Evolutionary conservation across 2,329 filamentous ascomycete genomes (phyloP), one percentile per base, ranked within the genome.

Genomic region (Verticillium nubilum): DNA sequence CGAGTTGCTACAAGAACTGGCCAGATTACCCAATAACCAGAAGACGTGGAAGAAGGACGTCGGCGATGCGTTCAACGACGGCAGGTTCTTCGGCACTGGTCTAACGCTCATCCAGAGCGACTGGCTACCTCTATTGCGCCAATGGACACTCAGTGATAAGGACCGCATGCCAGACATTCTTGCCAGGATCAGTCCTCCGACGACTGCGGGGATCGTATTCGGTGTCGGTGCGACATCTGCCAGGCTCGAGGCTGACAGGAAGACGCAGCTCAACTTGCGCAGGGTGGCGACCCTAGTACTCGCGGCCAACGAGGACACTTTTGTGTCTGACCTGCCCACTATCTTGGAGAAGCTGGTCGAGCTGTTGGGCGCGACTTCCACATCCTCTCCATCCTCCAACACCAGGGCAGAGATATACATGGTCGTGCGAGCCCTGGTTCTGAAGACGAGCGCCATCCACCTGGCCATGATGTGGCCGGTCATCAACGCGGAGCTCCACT

Each of bases 161-260:
- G 93, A 97, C 59, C 86, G 90, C 54, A 83, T 99, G 75, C 79
- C 87, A 0, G 95, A 99, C 62, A 78, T 97, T 4, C 75, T 98
- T 9, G 80, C 84, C 37, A 88, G 92, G 23, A 84, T 99, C 62
- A 87, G 87, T 5, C 85, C 93, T 4, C 95, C 95, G 5, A 92
- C 93, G 1, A 94, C 93, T 15, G 95, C 96, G 0, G 95, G 95
- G 9, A 96, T 99, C 66, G 94, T 99, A 71, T 99, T 99, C 69
- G 95, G 95, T n/a, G 95, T 99, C 0, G 96, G 96, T 12, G 95
- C 95, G 6, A 92, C 91, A 25, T 96, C 93, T 52, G 95, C 95
- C 35, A 84, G 95, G 60, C 84, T 96, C n/a, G 95, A 99, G 74
- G 92, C 96, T 5, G 95, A 99, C 73, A 88, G 93, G 60, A 95